These are phyloP conservation scores for Passiflora organensis DNA, from an alignment of 345 rosid species.

Conservation along the genomic window DNA sequence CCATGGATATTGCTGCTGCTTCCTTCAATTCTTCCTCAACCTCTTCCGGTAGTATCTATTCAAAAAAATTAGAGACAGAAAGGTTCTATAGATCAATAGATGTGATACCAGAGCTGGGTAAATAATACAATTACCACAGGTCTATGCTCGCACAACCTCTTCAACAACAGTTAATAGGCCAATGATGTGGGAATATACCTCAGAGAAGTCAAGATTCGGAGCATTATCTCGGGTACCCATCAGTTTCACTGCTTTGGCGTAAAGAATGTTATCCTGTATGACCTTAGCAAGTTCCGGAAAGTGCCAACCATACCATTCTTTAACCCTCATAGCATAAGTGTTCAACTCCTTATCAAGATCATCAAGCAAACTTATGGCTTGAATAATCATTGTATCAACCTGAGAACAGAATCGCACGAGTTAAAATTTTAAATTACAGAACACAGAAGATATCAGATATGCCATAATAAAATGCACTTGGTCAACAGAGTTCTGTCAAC, in stretches of 20 bases:
- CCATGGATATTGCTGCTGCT: conserved; percentile 86
- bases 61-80: conserved; percentile 7
- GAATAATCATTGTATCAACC: conserved; percentile 98
- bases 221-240: conserved; percentile 84
- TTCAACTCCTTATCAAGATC: conserved; percentile 96
- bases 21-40: conserved; percentile 74
- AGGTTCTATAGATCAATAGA: too few relatives aligned
- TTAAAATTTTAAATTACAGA: too few relatives aligned
- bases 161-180: too few relatives aligned
- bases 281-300: conserved; percentile 96
- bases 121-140: too few relatives aligned
- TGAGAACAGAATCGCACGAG: conserved; percentile 15
- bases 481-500: too few relatives aligned
- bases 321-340: conserved; percentile 86
- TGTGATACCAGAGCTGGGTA: too few relatives aligned
- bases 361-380: conserved; percentile 89
- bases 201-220: conserved; percentile 82
- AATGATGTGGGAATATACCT: conserved; percentile 24
- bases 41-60: conserved; percentile 65
- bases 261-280: conserved; percentile 65
- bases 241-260: conserved; percentile 78
- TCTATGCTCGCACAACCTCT: too few relatives aligned
- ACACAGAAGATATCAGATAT: too few relatives aligned
- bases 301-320: conserved; percentile 98
- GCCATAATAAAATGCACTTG: too few relatives aligned